Base-by-base conservation (phyloP, 164 flowering plant species). In the Warburgia ugandensis region DNA sequence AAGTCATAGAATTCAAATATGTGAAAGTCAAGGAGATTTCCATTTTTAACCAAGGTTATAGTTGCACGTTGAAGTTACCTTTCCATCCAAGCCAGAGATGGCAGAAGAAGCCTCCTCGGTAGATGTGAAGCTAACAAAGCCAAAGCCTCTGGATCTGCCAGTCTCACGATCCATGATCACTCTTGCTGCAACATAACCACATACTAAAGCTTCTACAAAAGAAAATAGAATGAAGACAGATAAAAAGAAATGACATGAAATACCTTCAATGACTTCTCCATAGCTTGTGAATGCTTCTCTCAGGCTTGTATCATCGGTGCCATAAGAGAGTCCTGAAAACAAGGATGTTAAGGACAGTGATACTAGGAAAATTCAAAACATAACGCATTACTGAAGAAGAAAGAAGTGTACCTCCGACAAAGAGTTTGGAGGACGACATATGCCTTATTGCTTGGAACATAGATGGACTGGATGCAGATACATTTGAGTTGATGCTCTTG, bases 71-170 rank as follows among this genome's bases (percentile, higher is more conserved):
- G 9, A 14, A 16, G 19, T 16, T 64, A 79, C 84, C 81, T 76
- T 60, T 39, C 76, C 73, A 46, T 76, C 84, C 64, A 71, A 13
- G 23, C 56, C 75, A 27, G 56, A 55, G 29, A 74, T 65, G 29
- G 77, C 79, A 38, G 55, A 30, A 25, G 71, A 51, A 32, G 79
- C 82, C 29, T 64, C 75, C 6, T 74, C 82, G 40, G 28, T 28
- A 13, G 73, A 67, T 28, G 75, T 61, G 59, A 51, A 77, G 25
- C 50, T 72, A 17, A 77, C 68, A 66, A 74, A 77, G 20, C 75
- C 82, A 59, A 77, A 74, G 20, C 82, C 79, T 59, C 79, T 55
- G 4, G 82, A 77, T 45, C 77, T 69, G 12, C 78, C 76, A 2
- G 69, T 63, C 23, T 68, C 74, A 12, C 71, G 73, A 38, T 77